Percentiles rank a stretch among this genome's conserved stretches.
Conservation (phyloP, 495 filamentous ascomycete genomes). For the Saxophila tyrrhenica region DNA sequence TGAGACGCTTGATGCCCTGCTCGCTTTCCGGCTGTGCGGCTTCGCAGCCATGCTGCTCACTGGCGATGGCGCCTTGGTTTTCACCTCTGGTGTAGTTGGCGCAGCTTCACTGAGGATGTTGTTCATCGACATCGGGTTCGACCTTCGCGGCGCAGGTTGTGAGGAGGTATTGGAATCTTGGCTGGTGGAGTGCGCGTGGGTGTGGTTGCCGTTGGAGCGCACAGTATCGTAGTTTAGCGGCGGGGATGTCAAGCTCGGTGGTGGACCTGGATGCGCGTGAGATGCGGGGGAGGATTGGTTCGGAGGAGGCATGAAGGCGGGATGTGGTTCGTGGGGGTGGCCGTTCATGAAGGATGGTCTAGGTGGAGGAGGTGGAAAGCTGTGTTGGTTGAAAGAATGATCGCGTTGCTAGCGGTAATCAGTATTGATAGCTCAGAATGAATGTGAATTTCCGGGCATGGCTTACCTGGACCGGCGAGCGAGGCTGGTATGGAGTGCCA, state of each 20-base stretch:
- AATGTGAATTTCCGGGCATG: neutral
- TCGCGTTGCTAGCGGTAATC: constrained; percentile 1
- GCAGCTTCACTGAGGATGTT: constrained; percentile 10
- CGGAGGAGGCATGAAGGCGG: constrained; percentile 3
- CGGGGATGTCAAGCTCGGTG: constrained; percentile 36
- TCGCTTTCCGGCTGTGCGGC: constrained; percentile 7
- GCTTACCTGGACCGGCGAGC: constrained; percentile 32
- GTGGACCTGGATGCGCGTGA: constrained; percentile 31
- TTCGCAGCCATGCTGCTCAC: neutral
- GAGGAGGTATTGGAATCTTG: neutral
- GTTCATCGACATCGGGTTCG: constrained; percentile 19
- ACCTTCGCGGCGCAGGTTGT: constrained; percentile 1
- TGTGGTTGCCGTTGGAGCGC: constrained; percentile 4
- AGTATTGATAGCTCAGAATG: neutral
- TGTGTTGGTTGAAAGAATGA: neutral
- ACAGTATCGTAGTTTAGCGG: constrained; percentile 24
- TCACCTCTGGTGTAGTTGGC: neutral
- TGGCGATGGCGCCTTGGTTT: neutral
- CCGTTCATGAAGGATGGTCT: constrained; percentile 4
- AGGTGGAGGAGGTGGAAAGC: neutral
- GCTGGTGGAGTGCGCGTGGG: neutral
- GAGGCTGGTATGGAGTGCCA: constrained; percentile 23
- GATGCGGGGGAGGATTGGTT: constrained; percentile 6
- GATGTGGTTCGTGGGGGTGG: constrained; percentile 1
- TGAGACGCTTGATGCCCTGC: constrained; percentile 9